Evolutionary conservation across 208 protist species (phyloP), one percentile per base, ranked within the genome.

Genomic region (Tritrichomonas musculus): DNA sequence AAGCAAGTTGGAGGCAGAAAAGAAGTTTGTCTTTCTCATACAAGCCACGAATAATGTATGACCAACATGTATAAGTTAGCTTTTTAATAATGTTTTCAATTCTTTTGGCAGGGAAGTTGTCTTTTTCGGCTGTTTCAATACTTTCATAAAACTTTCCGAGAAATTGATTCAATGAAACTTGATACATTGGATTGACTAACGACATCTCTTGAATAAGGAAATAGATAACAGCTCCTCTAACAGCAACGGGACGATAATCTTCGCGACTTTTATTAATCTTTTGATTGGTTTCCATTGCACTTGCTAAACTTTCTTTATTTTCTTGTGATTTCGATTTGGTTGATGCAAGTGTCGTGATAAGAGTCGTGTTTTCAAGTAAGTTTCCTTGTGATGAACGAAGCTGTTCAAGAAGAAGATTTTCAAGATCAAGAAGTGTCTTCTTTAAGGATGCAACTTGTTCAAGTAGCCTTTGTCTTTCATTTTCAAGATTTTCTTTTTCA

Each of bases 191-290:
- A 94, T 97, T 98, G n/a, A 99, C 98, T 22, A 98, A 93, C 1
- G 97, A 97, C 97, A 99, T 98, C 93, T 99, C 98, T 75, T 98
- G 97, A 22, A 99, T 97, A 30, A 99, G 94, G 96, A 99, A 99
- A 95, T 99, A 99, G 27, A 99, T 95, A 60, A 99, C 97, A 36
- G 98, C 98, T 93, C 98, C 98, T 92, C 98, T 98, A 65, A 96
- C 97, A 25, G 98, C 98, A 9, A 99, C 97, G 0, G 97, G 96
- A 69, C 98, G 96, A 96, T 99, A 99, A 96, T 99, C 97, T 96
- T 99, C 97, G 88, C 98, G 97, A 5, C 97, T 97, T 39, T 96
- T 96, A 17, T 97, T 97, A 94, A 99, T 99, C 93, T 97, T 98
- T 94, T 97, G 97, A 94, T 98, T 97, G 50, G 98, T 99, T 92